Percentiles rank a stretch among this genome's conserved stretches.
Evolutionary conservation across 2,329 filamentous ascomycete species (phyloP).

Genomic region (Diplodia corticola): DNA sequence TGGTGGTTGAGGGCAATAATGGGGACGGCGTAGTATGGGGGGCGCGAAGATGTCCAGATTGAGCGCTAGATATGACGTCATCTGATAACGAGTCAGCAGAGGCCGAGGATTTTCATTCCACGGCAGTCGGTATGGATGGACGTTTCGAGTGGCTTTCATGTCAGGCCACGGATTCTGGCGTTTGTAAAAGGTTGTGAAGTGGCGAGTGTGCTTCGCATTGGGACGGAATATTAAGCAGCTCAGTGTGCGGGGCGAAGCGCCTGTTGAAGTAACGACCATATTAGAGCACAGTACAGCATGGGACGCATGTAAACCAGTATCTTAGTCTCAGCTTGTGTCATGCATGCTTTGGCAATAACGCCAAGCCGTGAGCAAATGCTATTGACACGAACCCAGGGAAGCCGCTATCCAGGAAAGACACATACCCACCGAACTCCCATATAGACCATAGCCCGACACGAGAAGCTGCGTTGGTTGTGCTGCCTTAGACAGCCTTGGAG

Average conservation of each 20-base stretch:
- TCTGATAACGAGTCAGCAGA: slow-evolving; percentile 4
- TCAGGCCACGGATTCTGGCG: not conserved
- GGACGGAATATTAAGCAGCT: not conserved
- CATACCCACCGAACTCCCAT: slow-evolving; percentile 17
- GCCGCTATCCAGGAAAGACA: slow-evolving; percentile 19
- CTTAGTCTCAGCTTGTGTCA: not conserved
- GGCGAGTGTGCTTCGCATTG: not conserved
- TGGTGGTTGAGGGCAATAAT: not conserved
- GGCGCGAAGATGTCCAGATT: not conserved
- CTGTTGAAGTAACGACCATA: not conserved
- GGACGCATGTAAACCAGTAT: not conserved
- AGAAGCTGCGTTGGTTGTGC: not conserved
- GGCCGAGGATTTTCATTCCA: not conserved
- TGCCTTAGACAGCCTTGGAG: slow-evolving; percentile 18
- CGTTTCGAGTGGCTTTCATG: not conserved
- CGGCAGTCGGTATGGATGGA: not conserved
- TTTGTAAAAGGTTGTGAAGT: not conserved
- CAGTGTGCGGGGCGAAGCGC: not conserved
- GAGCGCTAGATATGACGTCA: not conserved
- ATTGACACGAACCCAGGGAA: slow-evolving; percentile 12
- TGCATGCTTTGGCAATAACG: not conserved
- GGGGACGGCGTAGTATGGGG: not conserved
- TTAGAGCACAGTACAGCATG: slow-evolving; percentile 11
- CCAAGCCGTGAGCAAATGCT: not conserved
- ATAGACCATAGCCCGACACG: not conserved